Conservation (phyloP, 2,329 filamentous ascomycete genomes). For the Apiospora malaysiana region DNA sequence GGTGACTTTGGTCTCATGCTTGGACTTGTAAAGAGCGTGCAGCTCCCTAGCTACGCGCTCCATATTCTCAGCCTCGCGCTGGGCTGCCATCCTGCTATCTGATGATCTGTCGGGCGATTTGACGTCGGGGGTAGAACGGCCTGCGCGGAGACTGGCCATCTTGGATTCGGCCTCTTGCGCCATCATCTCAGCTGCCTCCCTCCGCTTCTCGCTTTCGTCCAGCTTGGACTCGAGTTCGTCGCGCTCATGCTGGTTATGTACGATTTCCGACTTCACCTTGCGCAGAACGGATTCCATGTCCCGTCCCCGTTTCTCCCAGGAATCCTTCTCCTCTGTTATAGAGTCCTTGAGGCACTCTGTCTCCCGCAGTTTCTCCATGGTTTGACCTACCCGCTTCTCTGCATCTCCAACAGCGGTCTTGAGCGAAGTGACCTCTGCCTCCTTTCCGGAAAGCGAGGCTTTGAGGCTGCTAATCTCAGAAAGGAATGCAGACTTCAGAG, state of each 20-base stretch:
- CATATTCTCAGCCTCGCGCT: conserved; percentile 78
- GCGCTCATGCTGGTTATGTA: conserved; percentile 77
- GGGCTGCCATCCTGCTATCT: conserved; percentile 43
- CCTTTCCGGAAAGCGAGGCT: conserved; percentile 88
- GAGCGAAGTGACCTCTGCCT: conserved; percentile 86
- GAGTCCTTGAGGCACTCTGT: conserved; percentile 74
- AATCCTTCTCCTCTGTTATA: conserved; percentile 74
- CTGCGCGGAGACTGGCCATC: conserved; percentile 74
- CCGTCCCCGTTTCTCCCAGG: conserved; percentile 82
- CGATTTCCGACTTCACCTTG: conserved; percentile 82
- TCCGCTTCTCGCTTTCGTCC: conserved; percentile 77
- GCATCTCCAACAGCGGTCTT: conserved; percentile 89
- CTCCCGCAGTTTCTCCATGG: conserved; percentile 82
- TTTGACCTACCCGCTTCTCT: conserved; percentile 88
- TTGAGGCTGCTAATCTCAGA: conserved; percentile 95
- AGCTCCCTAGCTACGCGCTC: conserved; percentile 94
- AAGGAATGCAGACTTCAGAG: conserved; percentile 86
- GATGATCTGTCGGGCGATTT: conserved; percentile 48
- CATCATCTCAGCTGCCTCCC: conserved; percentile 76
- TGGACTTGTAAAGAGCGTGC: conserved; percentile 92
- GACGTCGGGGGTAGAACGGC: conserved; percentile 53
- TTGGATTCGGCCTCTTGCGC: conserved; percentile 78
- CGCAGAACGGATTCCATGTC: conserved; percentile 86
- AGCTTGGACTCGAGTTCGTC: conserved; percentile 78
- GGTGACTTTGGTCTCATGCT: conserved; percentile 95